Base-by-base conservation (phyloP, 768 basidiomycete genomes). In the Boletus vinaceobasis region DNA sequence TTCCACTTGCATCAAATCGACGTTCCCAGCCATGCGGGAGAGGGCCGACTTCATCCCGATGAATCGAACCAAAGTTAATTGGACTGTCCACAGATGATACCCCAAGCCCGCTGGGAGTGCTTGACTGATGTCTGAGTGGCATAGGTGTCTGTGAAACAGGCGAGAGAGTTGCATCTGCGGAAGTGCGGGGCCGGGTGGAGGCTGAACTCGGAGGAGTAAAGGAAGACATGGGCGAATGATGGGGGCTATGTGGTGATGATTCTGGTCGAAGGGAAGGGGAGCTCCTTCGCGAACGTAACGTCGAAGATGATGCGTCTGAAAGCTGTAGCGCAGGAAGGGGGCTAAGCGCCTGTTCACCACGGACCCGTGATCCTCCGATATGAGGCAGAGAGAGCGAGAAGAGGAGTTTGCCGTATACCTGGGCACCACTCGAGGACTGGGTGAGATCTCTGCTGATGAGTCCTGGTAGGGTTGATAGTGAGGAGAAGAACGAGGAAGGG, bases 1-100 rank as follows among this genome's bases (percentile, higher is more conserved):
- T 75, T 5, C 85, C 85, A 38, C 13, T 60, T 21, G 77, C 75
- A 66, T 93, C 92, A 44, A 78, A 74, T 31, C 93, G 83, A 56
- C 90, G 80, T 67, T 95, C 93, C 90, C 90, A 95, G 5, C 90
- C 90, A 23, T 75, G 68, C 0, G 92, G 91, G 33, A 95, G 75
- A 19, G 83, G 79, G 15, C 78, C 77, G 19, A 82, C 80, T 44
- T 81, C 76, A 60, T 88, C 86, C 50, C 87, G 83, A 59, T 73
- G 71, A 5, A 75, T 38, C 10, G 57, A 57, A 48, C n/a, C 39
- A 19, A 32, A 43, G 56, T 35, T 58, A 38, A 37, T 52, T 31
- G 44, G 7, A 43, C 15, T 26, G 39, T 60, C 55, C 26, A 38
- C 31, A 42, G 47, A 14, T n/a, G 55, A 45, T 7, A 5, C n/a